Percentiles rank a stretch among this genome's conserved stretches.
Evolutionary conservation across 768 basidiomycete species (phyloP).

Genomic region (Leucocoprinus birnbaumii): DNA sequence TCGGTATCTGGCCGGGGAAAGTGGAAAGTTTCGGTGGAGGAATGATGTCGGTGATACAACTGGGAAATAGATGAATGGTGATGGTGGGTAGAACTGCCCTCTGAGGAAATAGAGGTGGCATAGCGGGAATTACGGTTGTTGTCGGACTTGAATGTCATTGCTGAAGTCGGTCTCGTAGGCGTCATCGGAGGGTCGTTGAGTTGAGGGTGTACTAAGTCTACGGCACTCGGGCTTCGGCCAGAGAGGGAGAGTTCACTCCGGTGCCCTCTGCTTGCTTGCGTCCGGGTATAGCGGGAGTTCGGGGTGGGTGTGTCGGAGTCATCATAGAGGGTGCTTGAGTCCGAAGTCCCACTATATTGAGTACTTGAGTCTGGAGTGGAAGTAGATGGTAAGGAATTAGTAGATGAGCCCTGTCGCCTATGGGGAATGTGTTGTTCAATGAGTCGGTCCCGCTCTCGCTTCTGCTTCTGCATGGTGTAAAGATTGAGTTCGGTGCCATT

Average conservation of each 20-base stretch:
- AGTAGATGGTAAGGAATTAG: slow-evolving; percentile 41
- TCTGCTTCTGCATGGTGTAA: slow-evolving; percentile 47
- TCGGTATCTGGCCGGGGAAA: slow-evolving; percentile 78
- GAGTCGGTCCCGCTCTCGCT: slow-evolving; percentile 51
- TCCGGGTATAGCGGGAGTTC: slow-evolving; percentile 21
- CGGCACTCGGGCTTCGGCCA: slow-evolving; percentile 43
- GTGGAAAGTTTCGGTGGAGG: slow-evolving; percentile 50
- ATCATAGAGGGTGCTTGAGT: slow-evolving; percentile 58
- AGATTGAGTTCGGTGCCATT: slow-evolving; percentile 73
- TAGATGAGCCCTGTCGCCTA: slow-evolving; percentile 48
- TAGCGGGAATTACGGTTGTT: slow-evolving; percentile 59
- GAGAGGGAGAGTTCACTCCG: slow-evolving; percentile 54
- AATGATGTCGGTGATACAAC: slow-evolving; percentile 49
- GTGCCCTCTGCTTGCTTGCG: slow-evolving; percentile 39
- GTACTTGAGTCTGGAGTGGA: slow-evolving; percentile 50
- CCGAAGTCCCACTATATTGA: too few relatives aligned
- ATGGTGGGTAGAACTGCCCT: slow-evolving; percentile 25
- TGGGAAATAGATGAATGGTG: slow-evolving; percentile 47
- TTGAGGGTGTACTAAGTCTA: slow-evolving; percentile 48
- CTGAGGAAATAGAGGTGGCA: slow-evolving; percentile 51
- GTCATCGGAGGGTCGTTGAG: slow-evolving; percentile 26
- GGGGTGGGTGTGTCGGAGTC: slow-evolving; percentile 38
- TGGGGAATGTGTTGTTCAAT: slow-evolving; percentile 36
- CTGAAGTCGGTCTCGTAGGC: slow-evolving; percentile 48
- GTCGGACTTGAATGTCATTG: slow-evolving; percentile 54